Evolutionary conservation across 108 stramenopile genomes (phyloP), one percentile per base, ranked within the genome.

Genomic region (Discostella stelligeroides): DNA sequence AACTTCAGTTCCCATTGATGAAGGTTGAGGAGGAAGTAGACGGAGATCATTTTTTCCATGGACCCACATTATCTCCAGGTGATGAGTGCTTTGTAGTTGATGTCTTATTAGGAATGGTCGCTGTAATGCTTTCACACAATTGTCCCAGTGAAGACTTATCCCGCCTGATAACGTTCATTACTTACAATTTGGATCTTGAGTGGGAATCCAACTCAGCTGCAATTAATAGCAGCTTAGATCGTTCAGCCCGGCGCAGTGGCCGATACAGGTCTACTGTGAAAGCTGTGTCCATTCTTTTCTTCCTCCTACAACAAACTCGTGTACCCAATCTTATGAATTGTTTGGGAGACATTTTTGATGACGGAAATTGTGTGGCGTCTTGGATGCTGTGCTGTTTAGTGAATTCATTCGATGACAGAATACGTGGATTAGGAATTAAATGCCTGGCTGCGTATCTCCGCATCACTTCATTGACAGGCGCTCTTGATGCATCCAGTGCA

Each of bases 311-410:
- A 46, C 67, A 68, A 68, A 49, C 47, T 1, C 58, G 64, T 0
- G 66, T 72, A 12, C 66, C 79, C 21, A 48, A 63, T 18, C 66
- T 80, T 29, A 72, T 80, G 43, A 79, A 78, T 67, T 69, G 56
- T 41, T 85, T 72, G 69, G 78, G 30, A 38, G 59, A 25, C 61
- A 73, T 68, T 69, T 84, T 83, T 73, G 92, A 53, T 67, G 86
- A 61, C 72, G 75, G 41, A 58, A 86, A 60, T 60, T 56, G 51
- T 37, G n/a, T n/a, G n/a, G n/a, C n/a, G n/a, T 85, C 82, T 18
- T 94, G 92, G 92, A 81, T 94, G 24, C 65, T 94, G 9, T 88
- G 83, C 54, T 67, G 85, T 18, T 37, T 94, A 45, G 88, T 90
- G 2, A 89, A 94, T 51, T 79, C 84, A 38, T 79, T 70, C 39